Evolutionary conservation across 345 rosid species (phyloP), one percentile per base, ranked within the genome.

Genomic region (Orychophragmus violaceus): DNA sequence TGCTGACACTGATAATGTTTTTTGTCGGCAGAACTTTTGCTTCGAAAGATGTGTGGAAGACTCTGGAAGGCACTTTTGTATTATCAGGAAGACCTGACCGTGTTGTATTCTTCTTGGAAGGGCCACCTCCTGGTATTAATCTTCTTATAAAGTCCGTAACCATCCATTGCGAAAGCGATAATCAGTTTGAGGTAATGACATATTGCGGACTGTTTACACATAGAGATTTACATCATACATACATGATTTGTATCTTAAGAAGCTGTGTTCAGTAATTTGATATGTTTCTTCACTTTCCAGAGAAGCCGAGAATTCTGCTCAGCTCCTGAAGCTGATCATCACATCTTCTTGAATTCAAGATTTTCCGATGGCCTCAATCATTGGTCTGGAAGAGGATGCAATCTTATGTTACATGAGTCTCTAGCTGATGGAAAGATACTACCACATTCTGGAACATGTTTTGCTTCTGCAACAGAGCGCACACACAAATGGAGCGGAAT

Each of bases 331-430:
- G 82, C 79, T 58, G 89, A 79, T 68, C 75, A 78, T 68, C 76
- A 72, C 45, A 77, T 94, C 74, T 74, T 90, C 62, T 50, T 84
- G 29, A 94, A 94, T 69, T 90, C 99, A 32, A 77, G 75, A 52
- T 94, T 94, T 68, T 86, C 83, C 13, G 89, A 88, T 52, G 97
- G 97, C 35, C 82, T 83, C 24, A 83, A 78, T 68, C 85, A 88
- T 71, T 90, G 97, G 98, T 82, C 99, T 8, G 97, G 89, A 77
- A 87, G 95, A 82, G 95, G 97, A 66, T 90, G 97, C 80, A 87
- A 77, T 78, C 76, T 90, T 69, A 79, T 57, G 62, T 74, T 88
- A 50, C 95, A 85, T 69, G 96, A 90, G 42, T 86, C 97, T 27
- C 79, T 85, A 81, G 92, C 80, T 7, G 87, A 78, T 72, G 92